These are phyloP conservation scores for Melampsora larici-populina DNA, from an alignment of 1,284 basidiomycete genomes.

Conservation along the genomic window DNA sequence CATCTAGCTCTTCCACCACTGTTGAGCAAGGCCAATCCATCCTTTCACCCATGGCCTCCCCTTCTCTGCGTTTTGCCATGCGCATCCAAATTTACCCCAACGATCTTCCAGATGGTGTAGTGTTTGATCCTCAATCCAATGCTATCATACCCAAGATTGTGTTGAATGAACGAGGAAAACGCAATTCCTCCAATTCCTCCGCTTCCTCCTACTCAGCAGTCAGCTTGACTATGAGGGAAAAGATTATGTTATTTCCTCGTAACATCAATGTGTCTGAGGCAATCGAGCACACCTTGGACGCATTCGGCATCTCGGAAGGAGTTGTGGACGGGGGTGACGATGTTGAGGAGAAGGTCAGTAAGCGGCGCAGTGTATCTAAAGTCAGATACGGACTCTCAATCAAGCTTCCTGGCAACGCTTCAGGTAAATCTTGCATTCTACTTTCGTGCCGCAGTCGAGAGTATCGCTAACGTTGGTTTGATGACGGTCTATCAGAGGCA, in stretches of 20 bases:
- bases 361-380: slow-evolving; percentile 70
- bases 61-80: slow-evolving; percentile 75
- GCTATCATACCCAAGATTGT: slow-evolving; percentile 72
- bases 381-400: slow-evolving; percentile 76
- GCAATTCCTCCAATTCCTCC: slow-evolving; percentile 60
- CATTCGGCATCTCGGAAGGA: slow-evolving; percentile 88
- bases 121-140: slow-evolving; percentile 84
- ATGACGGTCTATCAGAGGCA: slow-evolving; percentile 60
- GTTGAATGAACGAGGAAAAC: slow-evolving; percentile 47
- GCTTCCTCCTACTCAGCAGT: slow-evolving; percentile 60
- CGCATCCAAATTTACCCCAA: slow-evolving; percentile 79
- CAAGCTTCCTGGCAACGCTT: slow-evolving; percentile 44
- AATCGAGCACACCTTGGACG: slow-evolving; percentile 82
- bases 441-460: slow-evolving; percentile 42
- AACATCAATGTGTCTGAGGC: slow-evolving; percentile 95
- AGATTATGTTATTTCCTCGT: slow-evolving; percentile 81
- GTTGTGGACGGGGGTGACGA: slow-evolving; percentile 97
- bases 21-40: slow-evolving; percentile 55
- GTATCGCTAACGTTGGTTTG: slow-evolving; percentile 44
- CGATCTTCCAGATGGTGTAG: slow-evolving; percentile 87
- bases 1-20: slow-evolving; percentile 14
- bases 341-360: slow-evolving; percentile 81
- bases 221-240: slow-evolving; percentile 60
- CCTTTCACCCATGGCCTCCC: slow-evolving; percentile 62
- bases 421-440: slow-evolving; percentile 16